Evolutionary conservation across 352 stramenopile species (phyloP), one percentile per base, ranked within the genome.

Genomic region (Thalassiosira ordinaria): DNA sequence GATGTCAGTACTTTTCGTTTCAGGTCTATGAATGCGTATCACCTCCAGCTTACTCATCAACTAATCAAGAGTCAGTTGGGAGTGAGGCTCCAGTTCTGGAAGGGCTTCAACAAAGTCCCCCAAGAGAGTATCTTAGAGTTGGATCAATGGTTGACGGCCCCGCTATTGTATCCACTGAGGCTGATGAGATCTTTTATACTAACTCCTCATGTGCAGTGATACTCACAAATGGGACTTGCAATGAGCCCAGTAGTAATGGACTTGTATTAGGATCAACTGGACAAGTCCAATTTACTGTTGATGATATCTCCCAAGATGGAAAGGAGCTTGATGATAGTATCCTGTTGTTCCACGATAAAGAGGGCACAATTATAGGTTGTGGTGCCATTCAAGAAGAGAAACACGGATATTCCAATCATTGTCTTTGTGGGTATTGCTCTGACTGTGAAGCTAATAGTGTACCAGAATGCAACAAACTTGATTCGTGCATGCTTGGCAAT

Each of bases 1-100:
- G 65, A 14, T 74, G 65, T 57, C 49, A 63, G 55, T 74, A 74
- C 33, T 74, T 62, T 44, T 74, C 44, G 31, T 74, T 56, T 64
- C 20, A 55, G 33, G 65, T 74, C 6, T 74, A 37, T 49, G 39
- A 52, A 20, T 74, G 65, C n/a, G 31, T 62, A 27, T 31, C 49
- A 14, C 49, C 49, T n/a, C n/a, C n/a, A n/a, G n/a, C n/a, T n/a
- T n/a, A n/a, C n/a, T n/a, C n/a, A 53, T 31, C 2, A 24, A 29
- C 1, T 5, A 22, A 20, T 35, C 24, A 31, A 26, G n/a, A 26
- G 6, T 5, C 13, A 33, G 24, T 33, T 61, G 52, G 52, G 33
- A 33, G 22, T 35, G 52, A 33, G n/a, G n/a, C n/a, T n/a, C n/a
- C n/a, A n/a, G n/a, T n/a, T n/a, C n/a, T n/a, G n/a, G n/a, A n/a